Base-by-base conservation (phyloP, 768 basidiomycete genomes). In the Austroboletus eburneus region DNA sequence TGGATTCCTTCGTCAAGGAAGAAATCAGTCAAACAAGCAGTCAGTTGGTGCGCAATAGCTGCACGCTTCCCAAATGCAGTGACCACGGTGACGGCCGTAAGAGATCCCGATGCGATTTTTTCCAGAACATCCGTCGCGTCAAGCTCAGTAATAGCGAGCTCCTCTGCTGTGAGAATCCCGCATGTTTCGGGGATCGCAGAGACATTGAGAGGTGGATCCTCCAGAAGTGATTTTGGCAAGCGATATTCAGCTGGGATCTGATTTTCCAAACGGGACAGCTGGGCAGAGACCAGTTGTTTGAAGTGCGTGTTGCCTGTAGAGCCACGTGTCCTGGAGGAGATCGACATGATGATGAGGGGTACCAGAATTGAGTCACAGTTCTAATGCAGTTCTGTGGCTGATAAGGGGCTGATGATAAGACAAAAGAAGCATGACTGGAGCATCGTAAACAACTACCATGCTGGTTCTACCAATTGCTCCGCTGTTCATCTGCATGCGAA, bases 21-120 rank as follows among this genome's bases (percentile, higher is more conserved):
- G 9, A 62, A 57, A 20, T 62, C 61, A 7, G 62, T 58, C 27
- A 62, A 52, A 33, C 62, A 64, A 37, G 57, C 51, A 4, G 61
- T 54, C 24, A 78, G 52, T 48, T 76, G 77, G 33, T 80, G 76
- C 5, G 76, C 78, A 40, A 80, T 69, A 14, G 71, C 69, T 8
- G 78, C 77, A 16, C 79, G 64, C 57, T 76, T 77, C 43, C 59
- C 69, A 47, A 72, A 77, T 2, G 77, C 75, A 14, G 56, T 59
- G 6, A 68, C 64, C 21, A 72, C 71, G 14, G 67, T 64, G 7
- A 75, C 72, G 1, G 72, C 67, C 0, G 69, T 65, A 23, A 67
- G 59, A 40, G n/a, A 33, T 9, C 65, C 62, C 5, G 43, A 48
- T 7, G 61, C 61, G 35, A 72, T 64, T 6, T 51, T 49, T 35